phyloP scores from a whole-genome alignment of 768 basidiomycete species.

The Xerocomellus amylosporus region DNA sequence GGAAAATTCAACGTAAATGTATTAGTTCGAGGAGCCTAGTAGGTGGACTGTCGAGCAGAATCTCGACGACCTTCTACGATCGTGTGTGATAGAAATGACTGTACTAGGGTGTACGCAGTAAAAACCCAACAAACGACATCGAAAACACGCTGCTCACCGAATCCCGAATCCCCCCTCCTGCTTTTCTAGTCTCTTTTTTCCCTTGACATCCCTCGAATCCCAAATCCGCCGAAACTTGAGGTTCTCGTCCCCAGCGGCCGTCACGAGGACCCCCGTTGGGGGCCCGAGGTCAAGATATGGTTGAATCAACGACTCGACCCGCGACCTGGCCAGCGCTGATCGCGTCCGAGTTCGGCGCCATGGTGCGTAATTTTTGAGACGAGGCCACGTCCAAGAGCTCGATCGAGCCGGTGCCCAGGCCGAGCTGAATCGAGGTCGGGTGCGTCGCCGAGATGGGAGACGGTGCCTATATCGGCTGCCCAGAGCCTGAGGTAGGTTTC shows the following conservation, averaged over 20 bases:
- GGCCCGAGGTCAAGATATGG: slow-evolving; percentile 84
- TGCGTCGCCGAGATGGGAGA: slow-evolving; percentile 73
- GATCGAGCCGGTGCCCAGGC: slow-evolving; percentile 76
- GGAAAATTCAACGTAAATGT: no score
- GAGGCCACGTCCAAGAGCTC: slow-evolving; percentile 93
- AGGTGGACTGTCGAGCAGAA: no score
- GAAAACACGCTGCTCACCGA: slow-evolving; percentile 24
- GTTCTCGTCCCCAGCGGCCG: slow-evolving; percentile 93
- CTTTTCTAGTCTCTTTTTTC: slow-evolving; percentile 25
- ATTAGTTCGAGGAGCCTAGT: no score
- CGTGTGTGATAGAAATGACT: no score
- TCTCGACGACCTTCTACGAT: no score
- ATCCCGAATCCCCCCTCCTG: slow-evolving; percentile 38
- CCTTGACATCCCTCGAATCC: slow-evolving; percentile 50
- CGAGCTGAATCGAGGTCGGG: slow-evolving; percentile 81
- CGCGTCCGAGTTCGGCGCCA: slow-evolving; percentile 48
- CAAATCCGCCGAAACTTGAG: slow-evolving; percentile 94
- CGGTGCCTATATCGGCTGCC: slow-evolving; percentile 86
- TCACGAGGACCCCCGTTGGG: slow-evolving; percentile 91
- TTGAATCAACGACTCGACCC: slow-evolving; percentile 82
- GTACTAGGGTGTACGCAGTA: not conserved
- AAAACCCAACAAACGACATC: not conserved
- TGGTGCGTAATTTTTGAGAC: slow-evolving; percentile 79
- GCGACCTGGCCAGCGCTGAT: slow-evolving; percentile 64
- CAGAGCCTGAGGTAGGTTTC: slow-evolving; percentile 92